Conservation (phyloP, 352 stramenopile species). For the Phytophthora rubi region DNA sequence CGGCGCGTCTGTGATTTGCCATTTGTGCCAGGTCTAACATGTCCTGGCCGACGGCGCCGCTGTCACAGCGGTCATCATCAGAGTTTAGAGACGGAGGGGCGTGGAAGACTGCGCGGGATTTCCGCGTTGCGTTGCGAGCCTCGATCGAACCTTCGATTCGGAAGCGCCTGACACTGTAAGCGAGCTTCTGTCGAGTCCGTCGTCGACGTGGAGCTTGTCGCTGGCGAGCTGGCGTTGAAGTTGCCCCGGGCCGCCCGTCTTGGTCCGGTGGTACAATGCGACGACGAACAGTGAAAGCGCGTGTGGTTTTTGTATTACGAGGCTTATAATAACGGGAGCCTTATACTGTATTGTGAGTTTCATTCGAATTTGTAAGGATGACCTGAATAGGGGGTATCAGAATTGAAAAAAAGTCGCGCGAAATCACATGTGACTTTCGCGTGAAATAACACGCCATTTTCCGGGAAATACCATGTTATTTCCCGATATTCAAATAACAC, state of each 20-base stretch:
- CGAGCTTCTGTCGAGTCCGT: constrained; percentile 38
- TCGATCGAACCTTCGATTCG: background rate
- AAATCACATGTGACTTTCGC: too few relatives aligned
- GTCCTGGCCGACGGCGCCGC: too few relatives aligned
- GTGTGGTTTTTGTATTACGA: constrained; percentile 2
- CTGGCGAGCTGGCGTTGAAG: constrained; percentile 11
- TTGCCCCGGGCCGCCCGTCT: constrained; percentile 7
- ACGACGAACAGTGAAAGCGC: constrained; percentile 25
- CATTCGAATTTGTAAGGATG: too few relatives aligned
- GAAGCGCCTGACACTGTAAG: constrained; percentile 2
- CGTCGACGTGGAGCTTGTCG: background rate
- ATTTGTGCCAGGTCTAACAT: constrained; percentile 13
- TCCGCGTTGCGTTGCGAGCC: constrained; percentile 6
- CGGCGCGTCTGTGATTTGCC: constrained; percentile 18
- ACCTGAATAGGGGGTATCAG: too few relatives aligned
- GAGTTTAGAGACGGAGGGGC: constrained; percentile 4
- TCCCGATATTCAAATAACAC: too few relatives aligned
- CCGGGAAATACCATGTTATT: too few relatives aligned
- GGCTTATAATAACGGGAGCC: background rate
- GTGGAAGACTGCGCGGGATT: constrained; percentile 4
- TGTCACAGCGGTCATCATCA: background rate
- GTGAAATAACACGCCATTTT: too few relatives aligned
- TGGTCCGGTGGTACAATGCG: constrained; percentile 10
- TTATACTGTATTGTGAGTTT: background rate
- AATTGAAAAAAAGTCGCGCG: too few relatives aligned